phyloP scores from a whole-genome alignment of 2,329 filamentous ascomycete species.

The Epichloe amarillans region DNA sequence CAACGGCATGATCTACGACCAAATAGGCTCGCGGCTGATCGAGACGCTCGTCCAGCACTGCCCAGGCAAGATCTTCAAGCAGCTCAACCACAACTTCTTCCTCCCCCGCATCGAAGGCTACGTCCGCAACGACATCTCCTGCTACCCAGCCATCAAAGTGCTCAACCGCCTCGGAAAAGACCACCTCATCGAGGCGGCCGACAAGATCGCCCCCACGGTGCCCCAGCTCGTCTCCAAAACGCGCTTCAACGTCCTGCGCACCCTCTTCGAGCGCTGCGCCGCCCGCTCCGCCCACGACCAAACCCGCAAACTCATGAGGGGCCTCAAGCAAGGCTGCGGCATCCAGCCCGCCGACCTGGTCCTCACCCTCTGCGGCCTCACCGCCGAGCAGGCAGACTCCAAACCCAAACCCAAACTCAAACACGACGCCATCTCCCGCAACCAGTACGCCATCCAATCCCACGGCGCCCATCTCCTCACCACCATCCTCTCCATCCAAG shows the following conservation, averaged over 20 bases:
- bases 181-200: constrained; percentile 61
- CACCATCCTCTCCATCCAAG: constrained; percentile 62
- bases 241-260: constrained; percentile 66
- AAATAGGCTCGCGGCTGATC: constrained; percentile 77
- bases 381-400: constrained; percentile 4
- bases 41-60: constrained; percentile 72
- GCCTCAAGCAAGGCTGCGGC: constrained; percentile 34
- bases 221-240: constrained; percentile 59
- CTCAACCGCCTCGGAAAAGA: constrained; percentile 77
- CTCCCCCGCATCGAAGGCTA: constrained; percentile 66
- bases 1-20: constrained; percentile 77
- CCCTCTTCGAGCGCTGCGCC: constrained; percentile 69
- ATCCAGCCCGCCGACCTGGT: constrained; percentile 33
- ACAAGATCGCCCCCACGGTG: constrained; percentile 60
- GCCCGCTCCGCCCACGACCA: constrained; percentile 48
- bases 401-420: constrained; percentile 20
- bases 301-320: constrained; percentile 32
- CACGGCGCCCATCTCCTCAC: constrained; percentile 77
- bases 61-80: constrained; percentile 84
- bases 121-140: constrained; percentile 79
- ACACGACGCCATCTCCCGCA: constrained; percentile 28
- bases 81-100: constrained; percentile 68
- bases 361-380: constrained; percentile 35
- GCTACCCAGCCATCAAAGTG: constrained; percentile 73
- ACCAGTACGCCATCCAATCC: constrained; percentile 38